These are phyloP conservation scores for Hippophae tibetana DNA, from an alignment of 306 rosid genomes.

Conservation along the genomic window DNA sequence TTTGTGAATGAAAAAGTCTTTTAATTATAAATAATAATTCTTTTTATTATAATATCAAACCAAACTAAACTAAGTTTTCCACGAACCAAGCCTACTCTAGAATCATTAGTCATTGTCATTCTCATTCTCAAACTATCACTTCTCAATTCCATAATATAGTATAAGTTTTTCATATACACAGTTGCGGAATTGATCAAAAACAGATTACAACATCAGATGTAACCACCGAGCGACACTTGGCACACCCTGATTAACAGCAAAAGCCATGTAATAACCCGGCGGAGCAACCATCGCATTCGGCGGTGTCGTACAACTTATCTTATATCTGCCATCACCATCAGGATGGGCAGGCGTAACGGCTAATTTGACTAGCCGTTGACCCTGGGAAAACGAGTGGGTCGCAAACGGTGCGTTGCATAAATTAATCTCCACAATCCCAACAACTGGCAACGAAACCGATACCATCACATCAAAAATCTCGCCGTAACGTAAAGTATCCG, in stretches of 20 bases:
- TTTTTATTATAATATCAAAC: too few species aligned
- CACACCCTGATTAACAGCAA: slow-evolving; percentile 82
- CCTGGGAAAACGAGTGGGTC: slow-evolving; percentile 82
- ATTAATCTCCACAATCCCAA: slow-evolving; percentile 68
- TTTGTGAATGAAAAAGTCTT: too few species aligned
- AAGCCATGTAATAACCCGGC: slow-evolving; percentile 83
- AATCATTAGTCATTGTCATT: too few species aligned
- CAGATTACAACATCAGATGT: slow-evolving; percentile 22
- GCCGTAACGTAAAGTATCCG: slow-evolving; percentile 48
- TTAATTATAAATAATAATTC: too few species aligned
- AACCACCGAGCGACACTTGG: slow-evolving; percentile 84
- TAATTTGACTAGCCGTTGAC: slow-evolving; percentile 75
- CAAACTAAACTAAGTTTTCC: too few species aligned
- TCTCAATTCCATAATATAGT: background rate
- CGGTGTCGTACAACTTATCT: slow-evolving; percentile 54
- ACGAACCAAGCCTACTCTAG: too few species aligned
- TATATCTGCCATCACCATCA: slow-evolving; percentile 29
- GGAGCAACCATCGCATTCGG: slow-evolving; percentile 64
- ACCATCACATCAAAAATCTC: slow-evolving; percentile 42
- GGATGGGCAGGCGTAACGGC: slow-evolving; percentile 39
- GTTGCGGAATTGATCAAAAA: background rate
- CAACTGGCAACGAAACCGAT: slow-evolving; percentile 51
- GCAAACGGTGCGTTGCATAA: slow-evolving; percentile 68
- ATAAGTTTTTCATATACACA: background rate
- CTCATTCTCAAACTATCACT: too few species aligned